A percentile compares a stretch with the other conserved stretches of the same genome.
phyloP scores from a whole-genome alignment of 2,329 filamentous ascomycete species.

The Aureobasidium vineae region DNA sequence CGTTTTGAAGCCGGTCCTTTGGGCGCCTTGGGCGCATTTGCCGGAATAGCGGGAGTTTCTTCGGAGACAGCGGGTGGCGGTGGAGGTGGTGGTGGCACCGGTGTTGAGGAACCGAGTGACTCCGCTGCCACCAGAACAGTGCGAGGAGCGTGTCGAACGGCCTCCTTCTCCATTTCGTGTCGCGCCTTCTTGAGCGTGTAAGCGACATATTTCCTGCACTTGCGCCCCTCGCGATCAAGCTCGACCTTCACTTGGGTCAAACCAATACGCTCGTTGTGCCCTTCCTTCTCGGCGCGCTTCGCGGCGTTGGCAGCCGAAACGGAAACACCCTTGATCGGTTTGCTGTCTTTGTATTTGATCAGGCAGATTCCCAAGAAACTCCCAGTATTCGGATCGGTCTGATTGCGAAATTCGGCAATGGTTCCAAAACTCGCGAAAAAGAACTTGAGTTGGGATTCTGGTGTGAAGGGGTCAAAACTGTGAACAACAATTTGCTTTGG shows the following conservation, averaged over 20 bases:
- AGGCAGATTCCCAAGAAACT: constrained; percentile 92
- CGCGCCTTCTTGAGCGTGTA: constrained; percentile 67
- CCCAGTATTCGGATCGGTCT: constrained; percentile 91
- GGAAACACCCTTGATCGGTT: constrained; percentile 52
- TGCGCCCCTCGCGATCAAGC: constrained; percentile 82
- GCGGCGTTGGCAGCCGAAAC: constrained; percentile 76
- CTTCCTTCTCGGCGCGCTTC: constrained; percentile 72
- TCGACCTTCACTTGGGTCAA: constrained; percentile 75
- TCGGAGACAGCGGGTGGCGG: constrained; percentile 30
- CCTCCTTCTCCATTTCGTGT: constrained; percentile 55
- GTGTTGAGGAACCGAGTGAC: neutral
- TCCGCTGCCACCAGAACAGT: neutral
- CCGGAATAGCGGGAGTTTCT: constrained; percentile 64
- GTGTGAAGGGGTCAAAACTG: constrained; percentile 90
- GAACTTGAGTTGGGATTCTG: constrained; percentile 72
- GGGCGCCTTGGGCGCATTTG: constrained; percentile 84
- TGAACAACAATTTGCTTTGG: constrained; percentile 88
- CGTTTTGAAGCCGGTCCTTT: constrained; percentile 66
- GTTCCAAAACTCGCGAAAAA: constrained; percentile 81
- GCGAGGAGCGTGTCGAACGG: neutral
- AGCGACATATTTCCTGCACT: constrained; percentile 75
- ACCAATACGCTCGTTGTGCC: constrained; percentile 77
- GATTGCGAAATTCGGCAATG: constrained; percentile 86
- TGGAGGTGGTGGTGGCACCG: constrained; percentile 33
- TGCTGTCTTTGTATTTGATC: constrained; percentile 79